phyloP scores from a whole-genome alignment of 768 basidiomycete species.

The Podaxis sp. region DNA sequence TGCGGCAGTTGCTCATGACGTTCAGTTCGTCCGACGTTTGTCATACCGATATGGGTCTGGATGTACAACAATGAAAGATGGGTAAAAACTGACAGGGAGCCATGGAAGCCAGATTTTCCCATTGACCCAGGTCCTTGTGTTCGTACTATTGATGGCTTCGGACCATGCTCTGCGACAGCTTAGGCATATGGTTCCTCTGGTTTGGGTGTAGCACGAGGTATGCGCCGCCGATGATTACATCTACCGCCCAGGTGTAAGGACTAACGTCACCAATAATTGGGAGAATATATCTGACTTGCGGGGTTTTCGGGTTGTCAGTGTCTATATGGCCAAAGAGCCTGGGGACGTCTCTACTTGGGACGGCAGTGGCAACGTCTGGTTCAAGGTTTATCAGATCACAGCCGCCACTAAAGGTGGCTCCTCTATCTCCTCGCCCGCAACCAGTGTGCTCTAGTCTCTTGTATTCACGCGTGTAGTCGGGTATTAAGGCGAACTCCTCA shows the following conservation, averaged over 20 bases:
- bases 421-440: slow-evolving; percentile 34
- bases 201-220: background rate
- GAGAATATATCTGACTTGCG: background rate
- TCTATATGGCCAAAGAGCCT: slow-evolving; percentile 45
- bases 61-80: background rate
- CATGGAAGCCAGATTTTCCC: background rate
- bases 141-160: background rate
- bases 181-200: background rate
- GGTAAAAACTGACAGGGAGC: background rate
- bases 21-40: background rate
- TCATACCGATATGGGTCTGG: background rate
- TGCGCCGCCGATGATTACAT: slow-evolving; percentile 31
- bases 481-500: background rate
- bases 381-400: slow-evolving; percentile 38
- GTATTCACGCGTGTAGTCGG: background rate
- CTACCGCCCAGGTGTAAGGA: slow-evolving; percentile 40
- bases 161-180: background rate
- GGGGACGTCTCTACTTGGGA: slow-evolving; percentile 33
- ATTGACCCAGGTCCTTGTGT: background rate
- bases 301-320: slow-evolving; percentile 22
- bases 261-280: background rate
- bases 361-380: slow-evolving; percentile 39
- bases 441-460: slow-evolving; percentile 17
- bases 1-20: background rate
- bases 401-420: slow-evolving; percentile 36